Evolutionary conservation across 345 rosid genomes (phyloP), one percentile per base, ranked within the genome.

Genomic region (Lepidium aucheri): DNA sequence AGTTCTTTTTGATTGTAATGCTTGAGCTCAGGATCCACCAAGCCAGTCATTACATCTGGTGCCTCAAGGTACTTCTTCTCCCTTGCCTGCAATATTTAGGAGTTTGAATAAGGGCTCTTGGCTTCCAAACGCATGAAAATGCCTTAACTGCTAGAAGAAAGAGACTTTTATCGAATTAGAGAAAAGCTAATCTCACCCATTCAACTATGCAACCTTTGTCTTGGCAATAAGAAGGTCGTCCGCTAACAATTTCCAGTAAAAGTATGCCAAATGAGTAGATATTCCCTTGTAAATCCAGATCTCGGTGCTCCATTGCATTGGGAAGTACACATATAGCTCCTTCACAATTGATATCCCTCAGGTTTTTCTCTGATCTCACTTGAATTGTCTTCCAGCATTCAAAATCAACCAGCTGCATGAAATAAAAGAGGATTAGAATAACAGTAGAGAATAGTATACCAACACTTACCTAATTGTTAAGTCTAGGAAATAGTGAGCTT

Each of bases 321-420:
- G 93, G 86, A 46, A 89, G 97, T 26, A 91, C 75, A 66, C 97
- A 95, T 39, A 91, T 75, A 36, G 82, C 82, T 24, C 96, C 98
- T 50, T 86, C 85, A 78, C 78, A 73, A 70, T 84, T 80, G 4
- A 91, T 66, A 56, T 88, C 62, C 28, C 82, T 86, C 6, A 87
- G 67, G 69, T 83, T 88, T 81, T 87, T 91, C 62, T 87, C 91
- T 45, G 93, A 86, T 78, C 98, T 86, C 33, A 76, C 81, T 38
- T 82, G 84, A 68, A 95, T 85, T 34, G 79, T 76, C 81, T 89
- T 95, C 98, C 99, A 95, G 73, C 90, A 85, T 64, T 85, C 96
- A 77, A 95, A 91, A 80, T 95, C 99, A 30, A 91, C 90, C 75
- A 95, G 78, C 99, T 95, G 82, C 77, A 81, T 39, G 56, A 28